phyloP scores from a whole-genome alignment of 2,329 filamentous ascomycete species.

The Furcasterigmium furcatum region DNA sequence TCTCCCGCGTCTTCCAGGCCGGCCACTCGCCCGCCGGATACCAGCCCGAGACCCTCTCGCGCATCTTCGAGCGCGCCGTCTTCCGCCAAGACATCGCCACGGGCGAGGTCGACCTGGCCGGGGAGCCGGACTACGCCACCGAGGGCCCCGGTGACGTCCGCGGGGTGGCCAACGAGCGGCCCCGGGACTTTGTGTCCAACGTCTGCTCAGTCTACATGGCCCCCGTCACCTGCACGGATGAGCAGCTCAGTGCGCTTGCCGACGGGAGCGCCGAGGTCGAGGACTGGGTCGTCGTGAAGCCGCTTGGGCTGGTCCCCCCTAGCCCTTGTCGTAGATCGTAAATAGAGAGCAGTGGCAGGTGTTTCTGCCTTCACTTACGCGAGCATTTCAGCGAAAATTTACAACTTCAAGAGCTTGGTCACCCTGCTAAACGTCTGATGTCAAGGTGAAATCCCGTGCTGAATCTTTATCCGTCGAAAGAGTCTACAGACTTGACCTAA shows the following conservation, averaged over 20 bases:
- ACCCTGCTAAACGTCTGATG: too few relatives aligned
- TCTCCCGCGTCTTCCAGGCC: constrained; percentile 52
- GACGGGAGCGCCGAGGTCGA: constrained; percentile 48
- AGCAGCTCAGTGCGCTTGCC: constrained; percentile 48
- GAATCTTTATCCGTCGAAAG: too few relatives aligned
- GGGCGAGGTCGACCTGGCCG: constrained; percentile 26
- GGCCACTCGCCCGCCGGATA: constrained; percentile 50
- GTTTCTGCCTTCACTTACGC: too few relatives aligned
- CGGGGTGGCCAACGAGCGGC: constrained; percentile 41
- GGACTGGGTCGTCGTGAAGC: constrained; percentile 24
- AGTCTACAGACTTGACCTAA: too few relatives aligned
- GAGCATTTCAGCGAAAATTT: too few relatives aligned
- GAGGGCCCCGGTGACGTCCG: constrained; percentile 17
- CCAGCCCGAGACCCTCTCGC: constrained; percentile 41
- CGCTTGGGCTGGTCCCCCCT: too few relatives aligned
- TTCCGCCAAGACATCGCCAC: constrained; percentile 41
- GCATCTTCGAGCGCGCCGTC: constrained; percentile 47
- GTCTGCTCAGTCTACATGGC: constrained; percentile 59
- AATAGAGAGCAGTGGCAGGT: too few relatives aligned
- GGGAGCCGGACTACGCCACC: constrained; percentile 18
- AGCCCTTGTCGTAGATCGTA: too few relatives aligned
- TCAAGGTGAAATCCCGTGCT: too few relatives aligned
- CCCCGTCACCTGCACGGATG: constrained; percentile 51
- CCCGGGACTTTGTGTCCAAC: constrained; percentile 40
- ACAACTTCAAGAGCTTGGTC: too few relatives aligned